phyloP scores from a whole-genome alignment of 2,329 filamentous ascomycete species.

The Coniochaeta hoffmannii region DNA sequence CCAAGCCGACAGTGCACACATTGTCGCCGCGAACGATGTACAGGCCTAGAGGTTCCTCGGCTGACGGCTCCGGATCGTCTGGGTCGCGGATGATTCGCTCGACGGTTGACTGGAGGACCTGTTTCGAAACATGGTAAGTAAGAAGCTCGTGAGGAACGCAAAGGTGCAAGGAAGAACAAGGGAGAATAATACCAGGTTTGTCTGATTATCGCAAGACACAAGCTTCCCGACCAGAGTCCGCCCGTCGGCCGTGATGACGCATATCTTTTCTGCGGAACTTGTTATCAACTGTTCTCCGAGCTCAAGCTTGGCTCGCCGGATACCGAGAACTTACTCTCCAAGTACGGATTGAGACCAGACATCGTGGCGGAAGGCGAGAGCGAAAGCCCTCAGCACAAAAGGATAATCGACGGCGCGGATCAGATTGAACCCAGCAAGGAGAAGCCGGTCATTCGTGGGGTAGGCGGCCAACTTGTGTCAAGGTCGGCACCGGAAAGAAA shows the following conservation, averaged over 20 bases:
- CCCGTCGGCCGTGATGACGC: constrained; percentile 87
- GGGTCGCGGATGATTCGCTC: constrained; percentile 85
- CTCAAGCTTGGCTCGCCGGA: too few relatives aligned
- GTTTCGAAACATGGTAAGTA: not conserved
- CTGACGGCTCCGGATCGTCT: constrained; percentile 75
- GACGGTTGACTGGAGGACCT: constrained; percentile 74
- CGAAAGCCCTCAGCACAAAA: not conserved
- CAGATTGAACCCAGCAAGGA: not conserved
- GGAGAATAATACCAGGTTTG: constrained; percentile 61
- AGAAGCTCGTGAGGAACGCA: not conserved
- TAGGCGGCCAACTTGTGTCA: constrained; percentile 1
- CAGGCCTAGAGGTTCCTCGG: constrained; percentile 74
- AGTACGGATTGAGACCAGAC: constrained; percentile 1
- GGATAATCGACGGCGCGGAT: not conserved
- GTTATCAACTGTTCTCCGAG: too few relatives aligned
- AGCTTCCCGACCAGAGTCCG: constrained; percentile 79
- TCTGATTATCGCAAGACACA: constrained; percentile 80
- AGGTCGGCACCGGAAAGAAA: not conserved
- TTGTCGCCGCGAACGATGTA: constrained; percentile 94
- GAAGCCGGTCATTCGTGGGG: not conserved
- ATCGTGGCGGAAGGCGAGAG: not conserved
- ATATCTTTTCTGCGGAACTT: constrained; percentile 65
- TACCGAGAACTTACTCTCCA: constrained; percentile 3
- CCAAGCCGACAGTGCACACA: constrained; percentile 80
- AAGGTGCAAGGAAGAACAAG: not conserved